Evolutionary conservation across 306 rosid genomes (phyloP).

Genomic region (Cicer chorassanicum): DNA sequence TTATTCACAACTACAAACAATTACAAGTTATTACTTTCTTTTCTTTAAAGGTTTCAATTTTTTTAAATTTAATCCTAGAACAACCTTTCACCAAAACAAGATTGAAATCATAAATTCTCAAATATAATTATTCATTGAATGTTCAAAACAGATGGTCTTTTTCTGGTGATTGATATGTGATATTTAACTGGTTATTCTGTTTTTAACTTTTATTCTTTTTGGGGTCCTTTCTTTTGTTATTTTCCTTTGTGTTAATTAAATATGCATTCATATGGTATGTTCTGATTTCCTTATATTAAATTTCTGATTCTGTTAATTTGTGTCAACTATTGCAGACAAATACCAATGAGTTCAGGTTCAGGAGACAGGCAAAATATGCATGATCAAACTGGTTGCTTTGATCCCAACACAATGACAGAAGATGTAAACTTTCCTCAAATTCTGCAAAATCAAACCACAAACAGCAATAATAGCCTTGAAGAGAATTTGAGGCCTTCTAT

Average conservation of each 20-base stretch:
- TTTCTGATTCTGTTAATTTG: conserved; percentile 42
- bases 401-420: conserved; percentile 62
- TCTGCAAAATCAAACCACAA: conserved; percentile 36
- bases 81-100: conserved; percentile 44
- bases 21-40: conserved; percentile 28
- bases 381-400: conserved; percentile 63
- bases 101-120: conserved; percentile 41
- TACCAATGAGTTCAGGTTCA: conserved; percentile 38
- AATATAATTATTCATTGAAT: conserved; percentile 37
- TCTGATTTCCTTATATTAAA: conserved; percentile 13
- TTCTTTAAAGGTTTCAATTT: conserved; percentile 24
- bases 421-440: conserved; percentile 40
- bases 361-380: conserved; percentile 53
- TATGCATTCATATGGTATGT: conserved; percentile 49
- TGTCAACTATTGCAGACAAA: conserved; percentile 48
- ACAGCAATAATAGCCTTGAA: conserved; percentile 48
- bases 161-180: conserved; percentile 27
- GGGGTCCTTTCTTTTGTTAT: background rate
- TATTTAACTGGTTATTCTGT: conserved; percentile 18
- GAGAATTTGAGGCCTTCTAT: conserved; percentile 55
- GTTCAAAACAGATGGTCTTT: conserved; percentile 9
- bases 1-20: conserved; percentile 16
- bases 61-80: conserved; percentile 28
- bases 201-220: background rate
- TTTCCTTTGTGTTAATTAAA: conserved; percentile 40